A percentile compares a stretch with the other conserved stretches of the same genome.
Conservation (phyloP, 495 filamentous ascomycete genomes). For the Penicillium roqueforti region DNA sequence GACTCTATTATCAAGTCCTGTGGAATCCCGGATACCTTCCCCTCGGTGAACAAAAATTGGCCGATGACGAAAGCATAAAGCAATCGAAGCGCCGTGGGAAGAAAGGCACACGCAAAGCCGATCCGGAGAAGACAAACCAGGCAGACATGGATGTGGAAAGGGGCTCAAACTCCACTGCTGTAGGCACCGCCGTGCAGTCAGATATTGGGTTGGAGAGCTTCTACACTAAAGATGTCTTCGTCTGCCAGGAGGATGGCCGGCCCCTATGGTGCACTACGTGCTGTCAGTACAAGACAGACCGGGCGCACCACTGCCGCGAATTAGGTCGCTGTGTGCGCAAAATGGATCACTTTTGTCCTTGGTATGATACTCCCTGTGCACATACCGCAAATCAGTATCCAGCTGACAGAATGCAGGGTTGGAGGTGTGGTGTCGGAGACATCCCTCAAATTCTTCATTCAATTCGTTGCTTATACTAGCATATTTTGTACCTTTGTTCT, state of each 20-base stretch:
- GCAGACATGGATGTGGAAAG: constrained; percentile 26
- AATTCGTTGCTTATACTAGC: constrained; percentile 69
- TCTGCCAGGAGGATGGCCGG: constrained; percentile 72
- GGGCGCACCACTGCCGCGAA: constrained; percentile 80
- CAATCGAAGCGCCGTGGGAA: constrained; percentile 15
- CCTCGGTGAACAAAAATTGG: constrained; percentile 40
- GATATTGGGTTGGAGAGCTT: constrained; percentile 50
- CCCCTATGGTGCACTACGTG: constrained; percentile 80
- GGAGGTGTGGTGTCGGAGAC: constrained; percentile 84
- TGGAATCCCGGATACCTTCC: constrained; percentile 67
- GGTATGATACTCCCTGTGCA: constrained; percentile 45
- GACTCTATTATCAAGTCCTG: constrained; percentile 60
- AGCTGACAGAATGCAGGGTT: constrained; percentile 50
- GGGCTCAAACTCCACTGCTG: constrained; percentile 18
- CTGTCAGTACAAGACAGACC: constrained; percentile 76
- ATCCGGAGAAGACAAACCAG: constrained; percentile 23
- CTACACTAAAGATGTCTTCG: constrained; percentile 75
- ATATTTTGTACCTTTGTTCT: constrained; percentile 64
- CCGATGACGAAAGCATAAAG: constrained; percentile 15
- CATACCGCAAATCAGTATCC: neutral
- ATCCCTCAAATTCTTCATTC: constrained; percentile 84
- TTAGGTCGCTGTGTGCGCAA: constrained; percentile 74
- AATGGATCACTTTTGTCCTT: constrained; percentile 95
- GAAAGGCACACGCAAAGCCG: constrained; percentile 10
- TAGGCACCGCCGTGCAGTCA: constrained; percentile 22